Conservation (phyloP, 2,329 filamentous ascomycete genomes). For the Achaetomium macrosporum region DNA sequence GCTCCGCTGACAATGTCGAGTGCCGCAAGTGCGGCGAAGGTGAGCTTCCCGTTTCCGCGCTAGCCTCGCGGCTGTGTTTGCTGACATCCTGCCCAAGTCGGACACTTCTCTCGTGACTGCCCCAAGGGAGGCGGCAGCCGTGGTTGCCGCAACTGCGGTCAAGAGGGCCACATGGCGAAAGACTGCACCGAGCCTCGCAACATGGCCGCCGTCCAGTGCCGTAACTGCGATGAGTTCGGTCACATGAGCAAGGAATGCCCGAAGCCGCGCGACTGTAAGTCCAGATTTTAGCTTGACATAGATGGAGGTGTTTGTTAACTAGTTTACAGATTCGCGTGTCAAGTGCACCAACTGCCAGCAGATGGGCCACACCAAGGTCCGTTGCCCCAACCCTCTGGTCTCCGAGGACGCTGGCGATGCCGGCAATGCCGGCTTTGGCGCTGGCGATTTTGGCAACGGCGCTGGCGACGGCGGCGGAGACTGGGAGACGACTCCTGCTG, state of each 20-base stretch:
- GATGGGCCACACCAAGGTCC: slow-evolving; percentile 39
- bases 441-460: slow-evolving; percentile 2
- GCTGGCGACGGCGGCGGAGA: neutral
- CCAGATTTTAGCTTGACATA: neutral
- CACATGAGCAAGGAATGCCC: slow-evolving; percentile 46
- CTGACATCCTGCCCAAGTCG: slow-evolving; percentile 35
- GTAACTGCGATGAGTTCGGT: slow-evolving; percentile 48
- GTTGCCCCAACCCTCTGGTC: slow-evolving; percentile 33
- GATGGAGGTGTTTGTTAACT: slow-evolving; percentile 10
- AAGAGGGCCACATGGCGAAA: slow-evolving; percentile 54
- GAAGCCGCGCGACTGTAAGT: slow-evolving; percentile 50
- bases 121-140: slow-evolving; percentile 49
- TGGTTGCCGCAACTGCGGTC: slow-evolving; percentile 57
- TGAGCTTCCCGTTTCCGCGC: slow-evolving; percentile 31
- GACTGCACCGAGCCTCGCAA: slow-evolving; percentile 52
- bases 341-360: slow-evolving; percentile 54
- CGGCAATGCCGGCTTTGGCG: slow-evolving; percentile 9
- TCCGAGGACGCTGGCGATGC: slow-evolving; percentile 22
- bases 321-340: slow-evolving; percentile 41
- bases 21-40: slow-evolving; percentile 60
- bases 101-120: slow-evolving; percentile 60
- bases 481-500: neutral
- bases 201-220: slow-evolving; percentile 38
- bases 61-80: neutral
- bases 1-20: slow-evolving; percentile 56